Conservation (phyloP, 768 basidiomycete species). For the Suillus alpinus region DNA sequence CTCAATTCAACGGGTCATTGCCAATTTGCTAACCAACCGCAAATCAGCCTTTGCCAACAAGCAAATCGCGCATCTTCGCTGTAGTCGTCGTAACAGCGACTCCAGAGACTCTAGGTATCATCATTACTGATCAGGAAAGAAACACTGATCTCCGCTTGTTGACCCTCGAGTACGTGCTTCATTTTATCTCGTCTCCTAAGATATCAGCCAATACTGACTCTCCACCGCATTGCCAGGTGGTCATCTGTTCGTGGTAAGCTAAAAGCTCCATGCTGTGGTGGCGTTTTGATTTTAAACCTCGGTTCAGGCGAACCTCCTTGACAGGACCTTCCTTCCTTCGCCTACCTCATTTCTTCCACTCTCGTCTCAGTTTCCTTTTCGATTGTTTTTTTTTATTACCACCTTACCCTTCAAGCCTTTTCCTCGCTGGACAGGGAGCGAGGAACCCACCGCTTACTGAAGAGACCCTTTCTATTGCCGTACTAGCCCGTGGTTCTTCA, state of each 20-base stretch:
- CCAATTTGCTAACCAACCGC: slow-evolving; percentile 23
- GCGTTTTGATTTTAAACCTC: slow-evolving; percentile 16
- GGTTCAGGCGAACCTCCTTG: slow-evolving; percentile 76
- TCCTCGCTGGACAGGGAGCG: slow-evolving; percentile 72
- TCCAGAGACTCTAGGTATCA: slow-evolving; percentile 42
- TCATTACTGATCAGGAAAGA: slow-evolving; percentile 74
- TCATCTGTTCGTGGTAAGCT: slow-evolving; percentile 70
- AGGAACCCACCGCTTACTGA: slow-evolving; percentile 62
- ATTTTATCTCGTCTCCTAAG: slow-evolving; percentile 15
- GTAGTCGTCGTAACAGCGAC: slow-evolving; percentile 35
- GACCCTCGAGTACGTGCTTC: slow-evolving; percentile 65
- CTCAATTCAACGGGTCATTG: not conserved
- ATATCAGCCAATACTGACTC: slow-evolving; percentile 13
- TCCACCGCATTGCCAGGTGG: slow-evolving; percentile 50
- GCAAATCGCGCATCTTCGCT: slow-evolving; percentile 11
- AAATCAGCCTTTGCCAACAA: slow-evolving; percentile 8
- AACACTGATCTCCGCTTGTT: slow-evolving; percentile 79
- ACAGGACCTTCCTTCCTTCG: slow-evolving; percentile 34
- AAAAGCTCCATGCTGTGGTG: slow-evolving; percentile 10
- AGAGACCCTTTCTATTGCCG: slow-evolving; percentile 46
- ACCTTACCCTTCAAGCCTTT: slow-evolving; percentile 43
- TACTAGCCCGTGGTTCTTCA: slow-evolving; percentile 59
- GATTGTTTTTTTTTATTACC: slow-evolving; percentile 11
- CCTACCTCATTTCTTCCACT: slow-evolving; percentile 5
- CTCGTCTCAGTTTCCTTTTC: slow-evolving; percentile 12